phyloP scores from a whole-genome alignment of 306 rosid species.

The Prunus mongolica region DNA sequence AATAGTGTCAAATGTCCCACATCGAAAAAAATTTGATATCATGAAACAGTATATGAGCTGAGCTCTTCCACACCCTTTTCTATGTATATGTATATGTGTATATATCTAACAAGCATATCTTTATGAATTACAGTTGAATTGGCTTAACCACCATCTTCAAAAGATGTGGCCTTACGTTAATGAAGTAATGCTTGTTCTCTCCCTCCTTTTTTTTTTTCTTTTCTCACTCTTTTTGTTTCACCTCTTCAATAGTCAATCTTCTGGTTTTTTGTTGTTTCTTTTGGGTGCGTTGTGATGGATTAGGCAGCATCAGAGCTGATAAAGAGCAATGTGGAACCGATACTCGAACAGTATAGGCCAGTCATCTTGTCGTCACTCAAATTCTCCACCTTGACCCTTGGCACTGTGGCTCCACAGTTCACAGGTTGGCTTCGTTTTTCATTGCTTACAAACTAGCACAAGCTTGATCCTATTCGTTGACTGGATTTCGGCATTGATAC shows the following conservation, averaged over 20 bases:
- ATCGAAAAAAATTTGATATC: too few species aligned
- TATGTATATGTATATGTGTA: background rate
- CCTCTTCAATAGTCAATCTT: background rate
- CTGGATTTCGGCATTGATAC: background rate
- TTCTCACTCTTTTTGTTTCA: background rate
- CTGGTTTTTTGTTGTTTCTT: background rate
- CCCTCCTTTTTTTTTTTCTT: background rate
- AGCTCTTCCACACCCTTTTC: too few species aligned
- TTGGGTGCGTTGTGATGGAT: slow-evolving; percentile 2
- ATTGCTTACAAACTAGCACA: background rate
- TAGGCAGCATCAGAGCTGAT: slow-evolving; percentile 91
- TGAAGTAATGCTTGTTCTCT: slow-evolving; percentile 42
- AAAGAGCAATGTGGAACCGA: slow-evolving; percentile 63
- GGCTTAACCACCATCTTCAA: slow-evolving; percentile 62
- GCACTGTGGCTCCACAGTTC: slow-evolving; percentile 87
- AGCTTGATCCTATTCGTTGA: slow-evolving; percentile 17
- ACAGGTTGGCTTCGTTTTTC: slow-evolving; percentile 51
- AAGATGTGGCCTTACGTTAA: slow-evolving; percentile 82
- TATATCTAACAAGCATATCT: slow-evolving; percentile 20
- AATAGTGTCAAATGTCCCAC: too few species aligned
- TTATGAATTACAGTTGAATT: slow-evolving; percentile 57
- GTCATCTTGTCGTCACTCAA: slow-evolving; percentile 57
- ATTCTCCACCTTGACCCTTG: slow-evolving; percentile 85
- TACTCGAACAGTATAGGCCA: slow-evolving; percentile 79
- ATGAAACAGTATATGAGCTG: background rate